Conservation (phyloP, 2,329 filamentous ascomycete genomes). For the Neofusicoccum sp. region DNA sequence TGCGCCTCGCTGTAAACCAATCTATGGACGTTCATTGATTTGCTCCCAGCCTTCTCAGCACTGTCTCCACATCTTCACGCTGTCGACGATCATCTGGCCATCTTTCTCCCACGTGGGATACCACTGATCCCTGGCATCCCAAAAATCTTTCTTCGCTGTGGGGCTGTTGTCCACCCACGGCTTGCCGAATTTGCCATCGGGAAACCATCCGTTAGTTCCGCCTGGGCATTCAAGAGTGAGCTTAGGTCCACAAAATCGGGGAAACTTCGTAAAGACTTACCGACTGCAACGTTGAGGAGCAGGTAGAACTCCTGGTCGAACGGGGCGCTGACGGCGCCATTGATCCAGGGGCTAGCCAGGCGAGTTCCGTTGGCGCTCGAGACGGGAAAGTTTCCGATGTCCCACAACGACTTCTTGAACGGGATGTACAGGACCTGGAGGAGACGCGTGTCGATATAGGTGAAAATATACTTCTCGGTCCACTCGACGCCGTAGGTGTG, state of each 20-base stretch:
- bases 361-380: conserved; percentile 35
- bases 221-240: background rate
- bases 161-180: conserved; percentile 19
- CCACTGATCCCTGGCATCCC: conserved; percentile 14
- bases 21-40: no score
- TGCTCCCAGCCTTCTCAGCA: no score
- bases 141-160: conserved; percentile 17
- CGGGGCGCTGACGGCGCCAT: conserved; percentile 35
- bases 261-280: background rate
- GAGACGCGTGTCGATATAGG: conserved; percentile 45
- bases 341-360: conserved; percentile 38
- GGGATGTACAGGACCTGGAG: conserved; percentile 22
- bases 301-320: conserved; percentile 44
- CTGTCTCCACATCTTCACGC: conserved; percentile 24
- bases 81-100: conserved; percentile 23
- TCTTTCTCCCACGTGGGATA: conserved; percentile 21
- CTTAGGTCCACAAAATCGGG: background rate
- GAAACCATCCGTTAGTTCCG: conserved; percentile 14
- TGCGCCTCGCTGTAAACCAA: no score
- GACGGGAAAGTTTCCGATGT: conserved; percentile 37
- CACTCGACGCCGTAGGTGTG: conserved; percentile 57
- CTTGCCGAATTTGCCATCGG: conserved; percentile 17
- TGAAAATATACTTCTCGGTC: conserved; percentile 54
- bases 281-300: conserved; percentile 41
- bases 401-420: conserved; percentile 33